Base-by-base conservation (phyloP, 225 moss, liverwort and hornwort genomes). In the Physcomitrellopsis africana region DNA sequence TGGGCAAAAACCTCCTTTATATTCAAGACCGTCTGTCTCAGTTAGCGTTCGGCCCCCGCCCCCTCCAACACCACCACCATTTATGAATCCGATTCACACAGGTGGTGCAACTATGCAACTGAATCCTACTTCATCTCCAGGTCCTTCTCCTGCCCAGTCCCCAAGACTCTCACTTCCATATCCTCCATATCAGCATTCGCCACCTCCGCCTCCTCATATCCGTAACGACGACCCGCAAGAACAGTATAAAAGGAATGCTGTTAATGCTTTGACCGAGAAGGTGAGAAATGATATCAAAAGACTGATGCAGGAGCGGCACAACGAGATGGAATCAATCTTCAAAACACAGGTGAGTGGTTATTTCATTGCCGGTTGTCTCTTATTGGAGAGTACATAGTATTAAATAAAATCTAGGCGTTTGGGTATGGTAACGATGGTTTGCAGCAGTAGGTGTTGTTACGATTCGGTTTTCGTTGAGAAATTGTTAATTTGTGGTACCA, bases 1-100 rank as follows among this genome's bases (percentile, higher is more conserved):
- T 71, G 97, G 97, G 26, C 91, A 93, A 75, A 94, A 99, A 65
- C 94, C 97, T 1, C 97, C 97, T 46, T 72, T 99, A 63, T 99
- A 94, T 51, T 99, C 97, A 13, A 82, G 93, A 72, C 89, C 94
- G 2, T 68, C 90, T 10, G 70, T 76, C 5, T 60, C 83, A 54
- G 71, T 64, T 1, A 80, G 72, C 42, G 81, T 70, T 55, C 91
- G 91, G 14, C 89, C 89, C 18, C 87, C 90, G 18, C 87, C 86
- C 42, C 79, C 85, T 14, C 82, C 86, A 14, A 65, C 86, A 18
- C 47, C 32, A 37, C 32, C 92, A 74, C 94, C 92, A 16, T 87
- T 91, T 42, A 86, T 94, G 85, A 93, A 99, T 68, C 97, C 97
- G 7, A 99, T 95, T 79, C 94, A 94, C 56, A 83, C 89, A 16